Conservation (phyloP, 2,329 filamentous ascomycete genomes). For the Colletotrichum spaethianum region DNA sequence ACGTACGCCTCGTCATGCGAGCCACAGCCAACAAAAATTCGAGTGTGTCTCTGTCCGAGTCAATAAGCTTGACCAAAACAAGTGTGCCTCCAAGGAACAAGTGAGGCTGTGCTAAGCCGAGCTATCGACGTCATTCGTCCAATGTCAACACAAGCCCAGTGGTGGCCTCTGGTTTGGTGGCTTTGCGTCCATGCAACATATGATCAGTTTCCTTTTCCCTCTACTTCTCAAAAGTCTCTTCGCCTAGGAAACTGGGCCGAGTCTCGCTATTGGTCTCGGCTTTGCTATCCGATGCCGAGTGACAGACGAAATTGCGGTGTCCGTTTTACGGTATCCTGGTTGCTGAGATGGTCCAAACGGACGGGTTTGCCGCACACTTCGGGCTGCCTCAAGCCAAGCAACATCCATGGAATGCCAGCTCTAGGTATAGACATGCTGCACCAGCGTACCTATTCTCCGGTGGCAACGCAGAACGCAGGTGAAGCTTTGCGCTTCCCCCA, state of each 20-base stretch:
- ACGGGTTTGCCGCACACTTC: background rate
- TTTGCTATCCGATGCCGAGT: conserved; percentile 29
- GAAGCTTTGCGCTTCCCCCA: conserved; percentile 34
- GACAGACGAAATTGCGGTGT: conserved; percentile 30
- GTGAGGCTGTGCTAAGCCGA: conserved; percentile 37
- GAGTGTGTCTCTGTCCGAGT: background rate
- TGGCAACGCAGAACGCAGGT: conserved; percentile 26
- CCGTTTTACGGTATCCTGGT: background rate
- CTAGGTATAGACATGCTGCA: conserved; percentile 1
- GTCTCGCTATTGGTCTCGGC: conserved; percentile 21
- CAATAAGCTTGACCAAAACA: background rate
- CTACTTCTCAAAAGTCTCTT: conserved; percentile 2
- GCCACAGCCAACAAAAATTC: background rate
- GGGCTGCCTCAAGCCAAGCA: conserved; percentile 34
- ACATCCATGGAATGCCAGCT: conserved; percentile 25
- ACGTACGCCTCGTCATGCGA: conserved; percentile 39
- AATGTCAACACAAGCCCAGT: conserved; percentile 8
- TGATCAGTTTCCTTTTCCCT: conserved; percentile 16
- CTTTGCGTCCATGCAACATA: conserved; percentile 34
- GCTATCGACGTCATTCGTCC: conserved; percentile 41
- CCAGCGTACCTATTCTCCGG: conserved; percentile 1
- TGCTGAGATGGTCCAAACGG: conserved; percentile 16
- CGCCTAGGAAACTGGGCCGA: background rate
- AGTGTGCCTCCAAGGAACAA: conserved; percentile 8
- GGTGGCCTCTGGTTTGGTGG: conserved; percentile 19